Base-by-base conservation (phyloP, 78 protist species). In the Isochrysis galbana region DNA sequence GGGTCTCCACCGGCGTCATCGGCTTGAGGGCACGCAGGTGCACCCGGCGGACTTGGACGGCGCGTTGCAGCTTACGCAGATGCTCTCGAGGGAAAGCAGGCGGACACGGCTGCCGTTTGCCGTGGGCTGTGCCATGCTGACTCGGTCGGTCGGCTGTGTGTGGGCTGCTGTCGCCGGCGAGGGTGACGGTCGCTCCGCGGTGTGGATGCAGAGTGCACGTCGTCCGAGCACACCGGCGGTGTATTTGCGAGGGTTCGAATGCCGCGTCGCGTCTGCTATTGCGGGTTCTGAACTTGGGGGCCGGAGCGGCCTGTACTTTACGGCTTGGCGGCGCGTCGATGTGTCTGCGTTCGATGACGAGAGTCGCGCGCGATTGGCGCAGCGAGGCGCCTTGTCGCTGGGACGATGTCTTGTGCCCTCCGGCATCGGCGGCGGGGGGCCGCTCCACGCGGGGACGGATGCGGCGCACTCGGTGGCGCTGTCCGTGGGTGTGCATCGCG, bases 21-120 rank as follows among this genome's bases (percentile, higher is more conserved):
- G 17, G 74, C 74, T 67, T 23, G 5, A 3, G 5, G 74, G 74
- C 74, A 26, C 74, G 74, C 74, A 26, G 36, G 32, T 67, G 36
- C 74, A 67, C 74, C 74, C 74, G 74, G 74, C 74, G 32, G 74
- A 67, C 36, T 11, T 67, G 32, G 74, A 67, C 74, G 74, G 74
- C 74, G 74, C 36, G 36, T 26, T 67, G 74, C 74, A 67, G 74
- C 74, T 67, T n/a, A 67, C 74, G 36, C 36, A 11, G 74, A 23
- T 67, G 74, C 32, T 67, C 74, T 67, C 36, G 74, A 11, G 38
- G 38, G 11, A 11, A 10, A 2, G 7, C 17, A n/a, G 36, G 32
- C 4, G 36, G 32, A 26, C 74, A 2, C 17, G 74, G 74, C 36
- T 67, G 74, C 74, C 74, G 36, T 67, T 67, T n/a, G 74, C 74